phyloP scores from a whole-genome alignment of 768 basidiomycete species.

The Scleroderma citrinum region DNA sequence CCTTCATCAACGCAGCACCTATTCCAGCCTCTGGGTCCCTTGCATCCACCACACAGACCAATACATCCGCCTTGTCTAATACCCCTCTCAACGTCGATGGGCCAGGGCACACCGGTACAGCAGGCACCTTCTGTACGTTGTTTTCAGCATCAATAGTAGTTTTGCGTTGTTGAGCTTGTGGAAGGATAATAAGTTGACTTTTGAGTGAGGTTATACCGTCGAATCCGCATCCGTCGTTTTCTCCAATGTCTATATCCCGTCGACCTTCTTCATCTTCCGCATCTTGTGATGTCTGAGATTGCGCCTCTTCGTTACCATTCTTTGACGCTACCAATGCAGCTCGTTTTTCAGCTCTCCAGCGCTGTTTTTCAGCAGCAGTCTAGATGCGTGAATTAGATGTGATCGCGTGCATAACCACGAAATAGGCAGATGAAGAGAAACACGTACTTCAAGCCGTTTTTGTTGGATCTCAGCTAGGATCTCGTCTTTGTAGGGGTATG shows the following conservation, averaged over 20 bases:
- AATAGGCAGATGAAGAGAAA: background rate
- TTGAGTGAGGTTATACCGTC: constrained; percentile 34
- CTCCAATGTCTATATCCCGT: constrained; percentile 23
- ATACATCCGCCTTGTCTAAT: constrained; percentile 70
- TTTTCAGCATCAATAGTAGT: background rate
- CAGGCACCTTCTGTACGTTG: constrained; percentile 5
- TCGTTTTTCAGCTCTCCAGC: constrained; percentile 60
- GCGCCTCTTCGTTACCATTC: constrained; percentile 23
- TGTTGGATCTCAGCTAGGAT: constrained; percentile 87
- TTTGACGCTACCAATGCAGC: constrained; percentile 23
- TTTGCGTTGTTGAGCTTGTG: constrained; percentile 1
- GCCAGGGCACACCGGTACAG: constrained; percentile 21
- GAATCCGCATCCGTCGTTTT: constrained; percentile 25
- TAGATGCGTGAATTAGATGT: constrained; percentile 21
- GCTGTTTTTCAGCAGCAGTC: constrained; percentile 74
- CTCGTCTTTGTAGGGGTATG: constrained; percentile 91
- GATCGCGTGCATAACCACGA: background rate
- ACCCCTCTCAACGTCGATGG: constrained; percentile 35
- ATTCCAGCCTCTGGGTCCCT: constrained; percentile 74
- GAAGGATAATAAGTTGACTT: background rate
- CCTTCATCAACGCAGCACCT: constrained; percentile 52
- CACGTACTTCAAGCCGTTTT: constrained; percentile 59
- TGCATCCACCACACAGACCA: constrained; percentile 78
- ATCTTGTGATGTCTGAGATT: constrained; percentile 18
- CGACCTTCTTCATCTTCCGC: constrained; percentile 20